Evolutionary conservation across 768 basidiomycete genomes (phyloP), one percentile per base, ranked within the genome.

Genomic region (Tylopilus subfusipes): DNA sequence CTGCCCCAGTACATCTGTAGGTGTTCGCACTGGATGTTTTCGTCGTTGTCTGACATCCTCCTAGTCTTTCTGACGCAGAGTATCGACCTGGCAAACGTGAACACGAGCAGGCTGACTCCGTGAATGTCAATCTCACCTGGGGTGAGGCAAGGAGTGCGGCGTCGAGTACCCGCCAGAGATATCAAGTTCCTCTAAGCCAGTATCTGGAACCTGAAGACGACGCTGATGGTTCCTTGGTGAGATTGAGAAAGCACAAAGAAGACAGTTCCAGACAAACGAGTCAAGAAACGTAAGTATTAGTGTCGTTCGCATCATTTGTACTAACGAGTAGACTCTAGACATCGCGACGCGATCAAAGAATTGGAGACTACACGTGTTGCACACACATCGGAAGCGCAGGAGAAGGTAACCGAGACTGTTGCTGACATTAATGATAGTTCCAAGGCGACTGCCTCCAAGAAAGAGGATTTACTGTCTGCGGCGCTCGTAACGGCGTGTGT

Each of bases 181-280:
- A 66, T 44, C 51, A 50, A 39, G 66, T 65, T 0, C 65, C 65
- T 54, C 48, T 58, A 14, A 60, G 49, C 55, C 33, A 44, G 27
- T 55, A 60, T 22, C 25, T 66, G 45, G 27, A 29, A 25, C n/a
- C 42, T 1, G 31, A 49, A 9, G 22, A 12, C 13, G 29, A 52
- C 9, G n/a, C 3, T 11, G 27, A 43, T 8, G 22, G 13, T 22
- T 34, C 45, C 9, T 11, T 22, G 30, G 52, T 44, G 19, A 48
- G n/a, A 27, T 36, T 39, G 10, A 53, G 36, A n/a, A 44, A 45
- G 36, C 43, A 30, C 30, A n/a, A 30, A 44, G 39, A 42, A 13
- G 50, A 10, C 25, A 19, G 2, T 5, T 42, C 40, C 18, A 12
- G n/a, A 34, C 30, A 42, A n/a, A 16, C 16, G 14, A 29, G 19